Evolutionary conservation across 805 yeast genomes (phyloP).

Genomic region (Henningerozyma blattae): DNA sequence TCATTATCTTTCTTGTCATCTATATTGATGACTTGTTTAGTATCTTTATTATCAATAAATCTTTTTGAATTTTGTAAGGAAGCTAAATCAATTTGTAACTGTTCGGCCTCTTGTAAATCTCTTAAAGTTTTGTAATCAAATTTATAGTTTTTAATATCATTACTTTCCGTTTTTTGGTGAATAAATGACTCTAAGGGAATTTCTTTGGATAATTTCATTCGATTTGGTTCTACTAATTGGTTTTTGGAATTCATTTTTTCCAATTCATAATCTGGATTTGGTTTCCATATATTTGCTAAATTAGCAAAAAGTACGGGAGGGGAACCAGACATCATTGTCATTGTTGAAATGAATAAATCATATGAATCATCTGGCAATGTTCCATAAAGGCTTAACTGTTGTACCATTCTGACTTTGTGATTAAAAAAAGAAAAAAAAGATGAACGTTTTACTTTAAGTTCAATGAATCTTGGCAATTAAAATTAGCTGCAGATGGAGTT

Average conservation of each 20-base stretch:
- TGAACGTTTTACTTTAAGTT: too few species aligned
- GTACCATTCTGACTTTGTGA: too few species aligned
- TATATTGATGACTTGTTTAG: constrained; percentile 1
- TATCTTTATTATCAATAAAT: not conserved
- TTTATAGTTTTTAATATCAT: too few species aligned
- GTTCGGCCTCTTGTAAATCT: constrained; percentile 4
- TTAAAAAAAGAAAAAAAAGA: too few species aligned
- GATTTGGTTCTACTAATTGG: constrained; percentile 21
- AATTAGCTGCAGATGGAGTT: too few species aligned
- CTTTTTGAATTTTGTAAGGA: not conserved
- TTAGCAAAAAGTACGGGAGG: constrained; percentile 20
- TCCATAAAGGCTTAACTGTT: constrained; percentile 20
- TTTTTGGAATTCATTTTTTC: constrained; percentile 18
- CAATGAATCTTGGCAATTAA: too few species aligned
- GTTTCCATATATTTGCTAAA: constrained; percentile 18
- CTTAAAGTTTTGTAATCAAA: constrained; percentile 14
- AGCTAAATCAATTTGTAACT: constrained; percentile 7
- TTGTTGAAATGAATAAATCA: constrained; percentile 18
- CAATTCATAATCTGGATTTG: constrained; percentile 16
- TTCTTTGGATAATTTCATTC: constrained; percentile 17
- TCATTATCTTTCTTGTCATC: constrained; percentile 1
- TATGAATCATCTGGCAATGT: constrained; percentile 20
- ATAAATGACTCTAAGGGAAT: constrained; percentile 11
- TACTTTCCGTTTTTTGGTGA: not conserved
- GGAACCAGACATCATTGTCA: constrained; percentile 19